Percentiles rank a stretch among this genome's conserved stretches.
These are phyloP conservation scores for Darksidea phi DNA, from an alignment of 495 filamentous ascomycete species.

Conservation along the genomic window DNA sequence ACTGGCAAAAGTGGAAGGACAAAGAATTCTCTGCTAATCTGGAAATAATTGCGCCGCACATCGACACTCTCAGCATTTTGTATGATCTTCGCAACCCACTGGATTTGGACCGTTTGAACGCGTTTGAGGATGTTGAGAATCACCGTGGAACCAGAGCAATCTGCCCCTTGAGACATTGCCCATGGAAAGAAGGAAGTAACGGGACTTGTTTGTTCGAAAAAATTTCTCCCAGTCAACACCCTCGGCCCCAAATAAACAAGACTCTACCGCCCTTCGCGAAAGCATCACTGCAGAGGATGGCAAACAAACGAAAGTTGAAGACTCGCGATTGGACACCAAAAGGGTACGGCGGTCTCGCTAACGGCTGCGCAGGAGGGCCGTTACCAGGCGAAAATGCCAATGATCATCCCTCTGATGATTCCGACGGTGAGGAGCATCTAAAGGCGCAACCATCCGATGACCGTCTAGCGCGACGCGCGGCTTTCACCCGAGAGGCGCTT, in stretches of 20 bases:
- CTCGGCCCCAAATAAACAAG: background rate
- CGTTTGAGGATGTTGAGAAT: constrained; percentile 2
- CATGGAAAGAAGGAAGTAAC: background rate
- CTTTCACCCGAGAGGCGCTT: constrained; percentile 15
- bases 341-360: constrained; percentile 1
- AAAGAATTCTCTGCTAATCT: constrained; percentile 13
- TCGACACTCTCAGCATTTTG: constrained; percentile 20
- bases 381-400: constrained; percentile 15
- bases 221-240: background rate
- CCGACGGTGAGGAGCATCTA: background rate
- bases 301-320: constrained; percentile 11
- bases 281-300: constrained; percentile 8
- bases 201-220: background rate
- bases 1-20: constrained; percentile 7
- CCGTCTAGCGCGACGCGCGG: constrained; percentile 10
- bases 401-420: constrained; percentile 13
- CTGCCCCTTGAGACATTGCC: background rate
- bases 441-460: background rate
- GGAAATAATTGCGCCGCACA: constrained; percentile 5
- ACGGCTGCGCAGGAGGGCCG: background rate
- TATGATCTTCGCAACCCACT: constrained; percentile 28
- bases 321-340: background rate
- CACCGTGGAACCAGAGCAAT: background rate
- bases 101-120: background rate
- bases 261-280: background rate